Percentiles rank a stretch among this genome's conserved stretches.
Conservation (phyloP, 2,329 filamentous ascomycete species). For the Gnomoniopsis smithogilvyi region DNA sequence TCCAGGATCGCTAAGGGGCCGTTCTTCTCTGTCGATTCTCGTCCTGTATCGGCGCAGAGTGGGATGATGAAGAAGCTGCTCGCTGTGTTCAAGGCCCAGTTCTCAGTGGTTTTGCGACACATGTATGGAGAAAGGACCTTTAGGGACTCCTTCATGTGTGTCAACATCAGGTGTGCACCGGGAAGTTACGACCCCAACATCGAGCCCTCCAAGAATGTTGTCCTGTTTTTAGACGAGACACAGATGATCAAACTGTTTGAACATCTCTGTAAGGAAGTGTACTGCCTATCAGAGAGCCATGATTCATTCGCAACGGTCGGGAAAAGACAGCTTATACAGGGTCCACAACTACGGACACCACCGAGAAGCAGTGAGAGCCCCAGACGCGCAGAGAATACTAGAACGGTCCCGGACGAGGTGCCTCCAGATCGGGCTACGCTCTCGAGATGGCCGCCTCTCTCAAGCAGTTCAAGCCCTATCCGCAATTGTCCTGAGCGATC, state of each 20-base stretch:
- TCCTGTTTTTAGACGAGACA: slow-evolving; percentile 61
- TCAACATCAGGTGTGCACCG: slow-evolving; percentile 60
- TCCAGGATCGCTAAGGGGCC: slow-evolving; percentile 45
- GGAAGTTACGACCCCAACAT: slow-evolving; percentile 70
- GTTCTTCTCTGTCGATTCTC: slow-evolving; percentile 66
- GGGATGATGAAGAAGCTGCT: slow-evolving; percentile 60
- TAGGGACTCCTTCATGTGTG: slow-evolving; percentile 57
- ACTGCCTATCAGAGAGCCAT: slow-evolving; percentile 21
- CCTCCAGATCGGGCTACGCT: background rate
- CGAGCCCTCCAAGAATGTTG: slow-evolving; percentile 68
- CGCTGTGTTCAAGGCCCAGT: slow-evolving; percentile 46
- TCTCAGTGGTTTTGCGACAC: slow-evolving; percentile 32
- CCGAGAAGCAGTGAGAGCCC: slow-evolving; percentile 34
- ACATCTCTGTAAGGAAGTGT: slow-evolving; percentile 38
- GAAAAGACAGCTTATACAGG: background rate
- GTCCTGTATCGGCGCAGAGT: slow-evolving; percentile 55
- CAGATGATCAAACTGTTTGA: slow-evolving; percentile 43
- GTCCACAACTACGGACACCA: slow-evolving; percentile 11
- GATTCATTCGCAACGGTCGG: slow-evolving; percentile 7
- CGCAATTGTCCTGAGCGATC: background rate
- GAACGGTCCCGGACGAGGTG: background rate
- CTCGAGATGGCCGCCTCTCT: background rate
- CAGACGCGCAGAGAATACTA: background rate
- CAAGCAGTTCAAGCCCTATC: background rate
- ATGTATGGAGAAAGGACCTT: slow-evolving; percentile 26